Evolutionary conservation across 2,329 filamentous ascomycete genomes (phyloP), one percentile per base, ranked within the genome.

Genomic region (Trichoderma aggressivum): DNA sequence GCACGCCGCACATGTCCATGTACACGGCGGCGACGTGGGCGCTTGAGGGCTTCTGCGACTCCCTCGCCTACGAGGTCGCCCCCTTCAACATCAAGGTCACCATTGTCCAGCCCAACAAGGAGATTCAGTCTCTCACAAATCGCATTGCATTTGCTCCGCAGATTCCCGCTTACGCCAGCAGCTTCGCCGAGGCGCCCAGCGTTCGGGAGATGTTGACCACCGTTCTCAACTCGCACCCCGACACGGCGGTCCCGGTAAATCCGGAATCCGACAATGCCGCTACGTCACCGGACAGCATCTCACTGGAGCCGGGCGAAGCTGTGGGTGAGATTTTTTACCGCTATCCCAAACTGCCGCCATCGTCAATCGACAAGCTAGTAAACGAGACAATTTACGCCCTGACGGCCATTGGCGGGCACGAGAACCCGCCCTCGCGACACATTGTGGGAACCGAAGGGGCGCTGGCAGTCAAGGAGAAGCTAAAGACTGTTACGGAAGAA

Each of bases 61-160:
- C 93, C 72, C 86, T 99, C 28, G 94, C 95, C 1, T 99, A 98
- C 81, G 96, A 99, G 82, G 92, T 99, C 74, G 92, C 95, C 0
- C 96, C 96, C 0, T 98, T 98, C 84, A 98, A 98, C 82, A 90
- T 98, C 83, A 97, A 95, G 81, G 89, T 98, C 80, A 98, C 94
- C 53, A 94, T 98, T 75, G 91, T 99, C 58, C 95, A 99, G 84
- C 94, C 94, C 30, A 97, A 94, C 81, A 94, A 97, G 82, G 95
- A 98, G 83, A 93, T 97, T 73, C 90, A 92, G 74, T 90, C 94
- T 36, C 86, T 98, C 71, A 96, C 93, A 32, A 97, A 97, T 82
- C 90, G 91, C 70, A 92, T 98, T 76, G 92, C 90, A 62, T 93
- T 95, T 75, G 92, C 93, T 3, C 94, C 95, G 6, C 90, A 91